Percentiles rank a stretch among this genome's conserved stretches.
Conservation (phyloP, 208 protist species). For the Leishmania braziliensis region DNA sequence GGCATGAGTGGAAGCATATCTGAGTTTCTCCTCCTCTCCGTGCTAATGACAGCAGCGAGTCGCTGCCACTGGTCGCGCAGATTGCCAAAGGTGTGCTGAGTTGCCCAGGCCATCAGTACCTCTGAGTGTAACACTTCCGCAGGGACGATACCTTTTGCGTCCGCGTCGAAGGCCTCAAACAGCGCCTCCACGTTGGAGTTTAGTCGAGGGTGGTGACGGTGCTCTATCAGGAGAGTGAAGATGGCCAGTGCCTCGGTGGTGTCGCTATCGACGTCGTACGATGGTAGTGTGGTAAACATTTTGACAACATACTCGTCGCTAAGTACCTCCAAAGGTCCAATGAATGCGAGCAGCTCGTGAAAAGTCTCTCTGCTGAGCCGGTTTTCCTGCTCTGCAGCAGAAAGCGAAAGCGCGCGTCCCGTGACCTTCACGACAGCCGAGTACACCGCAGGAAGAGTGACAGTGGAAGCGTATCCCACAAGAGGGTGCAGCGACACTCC, state of each 20-base stretch:
- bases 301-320: conserved; percentile 41
- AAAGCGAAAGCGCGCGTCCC: conserved; percentile 18
- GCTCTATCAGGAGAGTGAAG: conserved; percentile 61
- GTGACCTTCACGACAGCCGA: conserved; percentile 38
- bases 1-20: conserved; percentile 33
- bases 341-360: conserved; percentile 29
- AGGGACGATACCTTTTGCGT: conserved; percentile 46
- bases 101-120: conserved; percentile 61
- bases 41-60: conserved; percentile 48
- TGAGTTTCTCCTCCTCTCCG: conserved; percentile 26
- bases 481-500: conserved; percentile 44
- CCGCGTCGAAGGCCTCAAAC: conserved; percentile 68
- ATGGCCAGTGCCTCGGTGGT: conserved; percentile 33
- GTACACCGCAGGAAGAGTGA: conserved; percentile 55
- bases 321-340: conserved; percentile 38
- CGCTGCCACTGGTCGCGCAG: conserved; percentile 68
- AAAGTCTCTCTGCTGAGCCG: conserved; percentile 29
- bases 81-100: conserved; percentile 68
- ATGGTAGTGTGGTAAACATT: conserved; percentile 49
- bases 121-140: conserved; percentile 45
- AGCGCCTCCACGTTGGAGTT: conserved; percentile 60
- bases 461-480: conserved; percentile 56
- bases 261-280: conserved; percentile 22
- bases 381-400: neutral
- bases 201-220: conserved; percentile 61